Evolutionary conservation across 345 rosid species (phyloP).

Genomic region (Moringa oleifera): DNA sequence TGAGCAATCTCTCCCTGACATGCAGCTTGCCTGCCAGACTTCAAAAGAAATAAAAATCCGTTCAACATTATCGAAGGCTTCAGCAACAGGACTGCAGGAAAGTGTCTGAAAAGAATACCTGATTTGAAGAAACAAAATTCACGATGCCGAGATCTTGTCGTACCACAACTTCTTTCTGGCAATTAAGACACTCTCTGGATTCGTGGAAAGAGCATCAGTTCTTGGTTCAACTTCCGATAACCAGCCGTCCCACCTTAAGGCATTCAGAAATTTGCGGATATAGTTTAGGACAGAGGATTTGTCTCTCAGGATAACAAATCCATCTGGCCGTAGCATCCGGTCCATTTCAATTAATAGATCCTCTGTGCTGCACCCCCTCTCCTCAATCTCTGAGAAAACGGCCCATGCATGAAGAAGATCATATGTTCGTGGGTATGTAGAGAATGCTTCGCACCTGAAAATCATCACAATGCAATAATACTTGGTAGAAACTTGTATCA

Average conservation of each 20-base stretch:
- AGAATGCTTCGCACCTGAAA: slow-evolving; percentile 89
- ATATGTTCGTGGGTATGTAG: slow-evolving; percentile 86
- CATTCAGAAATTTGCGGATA: slow-evolving; percentile 44
- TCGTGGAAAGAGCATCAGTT: slow-evolving; percentile 52
- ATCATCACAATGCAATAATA: too few species aligned
- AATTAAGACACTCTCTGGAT: slow-evolving; percentile 74
- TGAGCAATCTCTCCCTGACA: too few species aligned
- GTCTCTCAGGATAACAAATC: slow-evolving; percentile 82
- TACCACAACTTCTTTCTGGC: slow-evolving; percentile 69
- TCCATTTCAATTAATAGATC: slow-evolving; percentile 92
- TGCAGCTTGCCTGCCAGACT: too few species aligned
- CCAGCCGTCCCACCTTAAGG: slow-evolving; percentile 89
- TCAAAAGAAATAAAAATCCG: too few species aligned
- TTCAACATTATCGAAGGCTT: too few species aligned
- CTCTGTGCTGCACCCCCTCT: slow-evolving; percentile 58
- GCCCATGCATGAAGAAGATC: slow-evolving; percentile 95
- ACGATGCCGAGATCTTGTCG: not conserved
- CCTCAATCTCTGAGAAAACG: slow-evolving; percentile 56
- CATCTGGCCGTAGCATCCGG: slow-evolving; percentile 79
- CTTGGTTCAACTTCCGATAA: slow-evolving; percentile 69
- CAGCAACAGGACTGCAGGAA: too few species aligned
- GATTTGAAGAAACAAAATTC: not conserved
- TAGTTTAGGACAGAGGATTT: slow-evolving; percentile 49
- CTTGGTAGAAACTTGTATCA: too few species aligned
- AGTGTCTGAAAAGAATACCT: not conserved